Percentiles rank a stretch among this genome's conserved stretches.
These are phyloP conservation scores for Fusarium graminum DNA, from an alignment of 2,329 filamentous ascomycete species.

Conservation along the genomic window DNA sequence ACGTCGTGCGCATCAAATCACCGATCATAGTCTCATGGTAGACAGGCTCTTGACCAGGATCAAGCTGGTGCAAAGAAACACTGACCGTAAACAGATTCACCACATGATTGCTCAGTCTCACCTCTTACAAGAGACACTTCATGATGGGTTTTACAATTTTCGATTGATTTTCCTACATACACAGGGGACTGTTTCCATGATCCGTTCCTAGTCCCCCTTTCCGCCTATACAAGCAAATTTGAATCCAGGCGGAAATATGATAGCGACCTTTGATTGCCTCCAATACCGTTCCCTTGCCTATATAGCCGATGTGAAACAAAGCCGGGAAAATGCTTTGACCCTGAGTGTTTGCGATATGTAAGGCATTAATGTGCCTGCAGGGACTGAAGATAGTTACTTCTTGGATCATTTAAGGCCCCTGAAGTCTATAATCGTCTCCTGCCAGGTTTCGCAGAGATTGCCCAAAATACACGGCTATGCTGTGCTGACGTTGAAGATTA, in stretches of 20 bases:
- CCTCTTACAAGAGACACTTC: background rate
- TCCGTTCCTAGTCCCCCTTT: conserved; percentile 5
- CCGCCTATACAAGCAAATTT: conserved; percentile 8
- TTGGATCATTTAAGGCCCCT: conserved; percentile 9
- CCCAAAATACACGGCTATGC: background rate
- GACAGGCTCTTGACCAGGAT: background rate
- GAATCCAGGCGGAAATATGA: conserved; percentile 8
- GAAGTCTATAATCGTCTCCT: conserved; percentile 1
- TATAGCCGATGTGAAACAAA: background rate
- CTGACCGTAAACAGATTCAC: too few species aligned
- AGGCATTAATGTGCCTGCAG: background rate
- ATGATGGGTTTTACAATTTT: background rate
- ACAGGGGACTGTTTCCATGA: background rate
- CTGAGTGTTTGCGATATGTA: background rate
- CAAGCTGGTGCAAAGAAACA: background rate
- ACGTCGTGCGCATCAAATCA: background rate
- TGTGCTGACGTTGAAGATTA: background rate
- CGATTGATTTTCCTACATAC: conserved; percentile 11
- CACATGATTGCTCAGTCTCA: background rate
- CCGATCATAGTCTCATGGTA: background rate
- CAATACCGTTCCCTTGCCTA: background rate
- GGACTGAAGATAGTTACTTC: conserved; percentile 1
- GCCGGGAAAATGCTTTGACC: background rate
- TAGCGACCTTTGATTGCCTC: background rate
- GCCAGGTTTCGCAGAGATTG: background rate